phyloP scores from a whole-genome alignment of 2,329 filamentous ascomycete species.

The Xylaria sp. region DNA sequence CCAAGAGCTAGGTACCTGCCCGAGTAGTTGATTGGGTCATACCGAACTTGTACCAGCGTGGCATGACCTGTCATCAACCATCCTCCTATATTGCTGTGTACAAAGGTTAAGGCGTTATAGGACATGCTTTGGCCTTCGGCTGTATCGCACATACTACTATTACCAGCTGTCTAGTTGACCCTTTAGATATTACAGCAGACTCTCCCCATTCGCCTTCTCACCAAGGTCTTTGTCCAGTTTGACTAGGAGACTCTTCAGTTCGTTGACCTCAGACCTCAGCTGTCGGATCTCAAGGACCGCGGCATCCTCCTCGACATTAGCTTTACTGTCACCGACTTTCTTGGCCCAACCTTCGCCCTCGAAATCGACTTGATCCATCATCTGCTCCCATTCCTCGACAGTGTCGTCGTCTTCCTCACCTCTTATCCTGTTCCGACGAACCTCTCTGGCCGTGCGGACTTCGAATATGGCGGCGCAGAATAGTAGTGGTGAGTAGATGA shows the following conservation, averaged over 20 bases:
- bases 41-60: no score
- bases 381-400: conserved; percentile 92
- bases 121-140: neutral
- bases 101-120: neutral
- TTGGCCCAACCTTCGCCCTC: conserved; percentile 88
- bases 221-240: conserved; percentile 41
- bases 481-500: conserved; percentile 86
- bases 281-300: conserved; percentile 76
- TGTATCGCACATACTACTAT: neutral
- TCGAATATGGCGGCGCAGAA: conserved; percentile 81
- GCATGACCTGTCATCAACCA: neutral
- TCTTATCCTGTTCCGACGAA: conserved; percentile 77
- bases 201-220: conserved; percentile 37
- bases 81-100: neutral
- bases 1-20: no score
- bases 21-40: no score
- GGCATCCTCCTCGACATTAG: conserved; percentile 83
- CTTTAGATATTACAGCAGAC: conserved; percentile 28
- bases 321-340: conserved; percentile 77
- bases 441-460: conserved; percentile 70
- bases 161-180: neutral
- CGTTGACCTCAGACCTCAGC: conserved; percentile 67
- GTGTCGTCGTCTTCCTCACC: conserved; percentile 92
- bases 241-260: conserved; percentile 63
- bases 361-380: conserved; percentile 77